Evolutionary conservation across 345 rosid genomes (phyloP).

Genomic region (thale cress (Arabidopsis thaliana)): TAIR10.1 NC_003074.8:3995001-3995500

Average conservation of each 20-base stretch:
- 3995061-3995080: not conserved
- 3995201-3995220: constrained; percentile 40
- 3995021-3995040: not conserved
- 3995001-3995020: constrained; percentile 7
- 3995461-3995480: constrained; percentile 32
- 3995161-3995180: constrained; percentile 69
- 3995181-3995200: constrained; percentile 6
- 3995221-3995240: constrained; percentile 36
- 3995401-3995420: not conserved
- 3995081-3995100: constrained; percentile 46
- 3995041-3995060: not conserved
- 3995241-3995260: constrained; percentile 36
- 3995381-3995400: constrained; percentile 19
- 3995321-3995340: constrained; percentile 16
- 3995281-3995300: constrained; percentile 23
- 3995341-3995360: constrained; percentile 25
- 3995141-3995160: constrained; percentile 99
- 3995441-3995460: constrained; percentile 6
- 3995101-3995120: constrained; percentile 99
- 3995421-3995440: constrained; percentile 30
- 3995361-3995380: constrained; percentile 17
- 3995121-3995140: constrained; percentile 99
- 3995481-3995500: constrained; percentile 27
- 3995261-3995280: constrained; percentile 28
- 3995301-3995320: constrained; percentile 3